Evolutionary conservation across 768 basidiomycete genomes (phyloP), one percentile per base, ranked within the genome.

Genomic region (Serendipita vermifera): DNA sequence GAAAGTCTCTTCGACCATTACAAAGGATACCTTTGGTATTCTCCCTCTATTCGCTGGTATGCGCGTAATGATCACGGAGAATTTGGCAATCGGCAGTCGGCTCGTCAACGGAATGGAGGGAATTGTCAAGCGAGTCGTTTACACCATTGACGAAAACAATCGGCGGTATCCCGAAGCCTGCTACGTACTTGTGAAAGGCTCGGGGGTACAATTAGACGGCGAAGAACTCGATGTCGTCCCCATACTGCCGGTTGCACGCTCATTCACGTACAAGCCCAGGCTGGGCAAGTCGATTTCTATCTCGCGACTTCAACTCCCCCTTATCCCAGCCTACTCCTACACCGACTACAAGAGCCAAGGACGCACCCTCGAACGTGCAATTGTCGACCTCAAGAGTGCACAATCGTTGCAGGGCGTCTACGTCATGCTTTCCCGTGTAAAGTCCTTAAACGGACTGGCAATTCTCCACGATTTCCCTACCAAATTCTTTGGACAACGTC

Each of bases 311-410:
- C 38, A 39, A 26, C 20, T 56, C 3, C 55, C 55, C 3, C 24
- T 56, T 5, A 13, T 56, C 5, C 55, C 55, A 20, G 55, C 55
- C 2, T 56, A 56, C n/a, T 20, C 39, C 15, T 56, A 41, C n/a
- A 56, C 55, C 22, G 39, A 56, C n/a, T 56, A 56, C 22, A 40
- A 41, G 24, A 40, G 55, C n/a, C 55, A 56, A 20, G 55, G 55
- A 9, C 55, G 39, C 14, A 22, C 55, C 7, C 31, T 56, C 2
- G 38, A 39, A 13, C 20, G 24, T 5, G 55, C 38, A 7, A 41
- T 56, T 7, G 3, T 56, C 4, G 39, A 56, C n/a, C 7, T 56
- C 5, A 29, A 20, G 5, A 31, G 55, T 15, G 35, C 35, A 14
- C 38, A 24, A 27, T 27, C n/a, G 13, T n/a, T 29, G 5, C 17